Conservation (phyloP, 257 asterid species). For the Mitragyna speciosa region DNA sequence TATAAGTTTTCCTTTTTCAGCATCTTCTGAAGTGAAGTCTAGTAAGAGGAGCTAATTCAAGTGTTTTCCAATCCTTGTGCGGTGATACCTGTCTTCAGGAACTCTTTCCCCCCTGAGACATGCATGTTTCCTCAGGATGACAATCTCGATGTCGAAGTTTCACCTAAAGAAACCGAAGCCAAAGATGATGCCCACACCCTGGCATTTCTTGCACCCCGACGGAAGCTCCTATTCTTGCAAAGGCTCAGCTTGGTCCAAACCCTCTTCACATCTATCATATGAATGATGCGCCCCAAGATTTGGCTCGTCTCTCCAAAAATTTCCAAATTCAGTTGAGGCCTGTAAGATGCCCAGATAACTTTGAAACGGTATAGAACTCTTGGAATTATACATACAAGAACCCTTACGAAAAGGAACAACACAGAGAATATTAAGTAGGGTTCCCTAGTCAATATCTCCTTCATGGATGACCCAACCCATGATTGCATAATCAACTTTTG, state of each 20-base stretch:
- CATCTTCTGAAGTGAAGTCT: background rate
- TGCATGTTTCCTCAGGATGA: slow-evolving; percentile 32
- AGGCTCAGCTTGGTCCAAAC: slow-evolving; percentile 59
- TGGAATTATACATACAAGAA: slow-evolving; percentile 43
- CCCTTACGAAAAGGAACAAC: slow-evolving; percentile 46
- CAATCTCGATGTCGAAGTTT: slow-evolving; percentile 48
- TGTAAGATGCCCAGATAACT: slow-evolving; percentile 52
- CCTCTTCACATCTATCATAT: slow-evolving; percentile 58
- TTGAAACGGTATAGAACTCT: slow-evolving; percentile 34
- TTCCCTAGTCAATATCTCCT: slow-evolving; percentile 24
- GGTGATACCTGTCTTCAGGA: background rate
- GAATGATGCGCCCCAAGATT: slow-evolving; percentile 51
- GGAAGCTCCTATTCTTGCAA: slow-evolving; percentile 62
- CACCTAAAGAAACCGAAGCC: slow-evolving; percentile 67
- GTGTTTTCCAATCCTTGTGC: background rate
- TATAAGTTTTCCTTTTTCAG: slow-evolving; percentile 1
- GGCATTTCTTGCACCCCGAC: slow-evolving; percentile 63
- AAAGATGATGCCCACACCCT: slow-evolving; percentile 84
- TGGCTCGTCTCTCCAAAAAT: slow-evolving; percentile 66
- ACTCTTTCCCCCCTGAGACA: background rate
- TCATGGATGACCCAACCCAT: slow-evolving; percentile 17
- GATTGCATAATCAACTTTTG: slow-evolving; percentile 12
- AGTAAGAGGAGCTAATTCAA: background rate
- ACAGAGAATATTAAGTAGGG: slow-evolving; percentile 36
- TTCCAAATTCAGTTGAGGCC: slow-evolving; percentile 55